Percentiles rank a stretch among this genome's conserved stretches.
phyloP scores from a whole-genome alignment of 2,329 filamentous ascomycete genomes.

The Lasiodiplodia hormozganensis region DNA sequence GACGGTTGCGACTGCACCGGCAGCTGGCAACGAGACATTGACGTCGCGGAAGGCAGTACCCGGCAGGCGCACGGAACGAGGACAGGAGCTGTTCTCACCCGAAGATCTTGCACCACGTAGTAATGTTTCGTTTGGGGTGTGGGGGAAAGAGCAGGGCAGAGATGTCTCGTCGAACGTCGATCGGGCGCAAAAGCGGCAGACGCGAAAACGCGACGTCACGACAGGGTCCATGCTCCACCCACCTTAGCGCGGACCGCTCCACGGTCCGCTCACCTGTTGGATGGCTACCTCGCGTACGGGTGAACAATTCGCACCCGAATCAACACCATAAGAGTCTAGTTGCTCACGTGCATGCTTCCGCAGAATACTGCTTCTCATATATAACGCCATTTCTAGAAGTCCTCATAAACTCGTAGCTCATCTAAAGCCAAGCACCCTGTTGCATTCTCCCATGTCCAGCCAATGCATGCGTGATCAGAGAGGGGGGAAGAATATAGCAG shows the following conservation, averaged over 20 bases:
- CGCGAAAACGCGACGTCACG: conserved; percentile 24
- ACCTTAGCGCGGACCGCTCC: not conserved
- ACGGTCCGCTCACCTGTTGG: no score
- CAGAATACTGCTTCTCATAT: not conserved
- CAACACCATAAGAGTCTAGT: not conserved
- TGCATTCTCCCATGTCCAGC: not conserved
- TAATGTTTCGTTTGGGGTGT: not conserved
- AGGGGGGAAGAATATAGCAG: not conserved
- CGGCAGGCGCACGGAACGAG: not conserved
- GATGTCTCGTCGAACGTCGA: not conserved
- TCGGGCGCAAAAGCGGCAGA: conserved; percentile 4
- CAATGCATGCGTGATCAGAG: not conserved
- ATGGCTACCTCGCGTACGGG: no score
- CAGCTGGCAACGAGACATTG: not conserved
- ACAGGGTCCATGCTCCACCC: not conserved
- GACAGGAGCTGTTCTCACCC: not conserved
- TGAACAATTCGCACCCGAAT: not conserved
- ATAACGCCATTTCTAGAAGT: not conserved
- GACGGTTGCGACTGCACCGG: conserved; percentile 1
- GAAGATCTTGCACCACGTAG: not conserved
- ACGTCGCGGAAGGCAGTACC: not conserved
- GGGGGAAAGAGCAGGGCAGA: not conserved
- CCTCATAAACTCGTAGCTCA: conserved; percentile 6
- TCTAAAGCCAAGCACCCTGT: not conserved
- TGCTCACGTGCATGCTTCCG: not conserved